Base-by-base conservation (phyloP, 352 stramenopile species). In the Pythium insidiosum region DNA sequence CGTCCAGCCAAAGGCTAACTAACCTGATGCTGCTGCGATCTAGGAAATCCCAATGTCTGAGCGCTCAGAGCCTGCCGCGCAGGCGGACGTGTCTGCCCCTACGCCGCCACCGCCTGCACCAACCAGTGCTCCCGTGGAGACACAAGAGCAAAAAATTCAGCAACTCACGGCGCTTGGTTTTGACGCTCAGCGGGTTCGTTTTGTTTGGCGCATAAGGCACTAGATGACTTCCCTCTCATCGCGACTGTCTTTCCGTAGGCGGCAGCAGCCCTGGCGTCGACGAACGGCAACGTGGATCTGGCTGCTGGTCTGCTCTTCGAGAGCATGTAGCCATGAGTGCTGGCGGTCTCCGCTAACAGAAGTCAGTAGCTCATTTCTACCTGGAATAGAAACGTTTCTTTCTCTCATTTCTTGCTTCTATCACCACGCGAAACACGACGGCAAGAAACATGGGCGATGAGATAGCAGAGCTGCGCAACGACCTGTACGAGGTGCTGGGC, bases 271-370 rank as follows among this genome's bases (percentile, higher is more conserved):
- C 63, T 93, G 5, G 61, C 61, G 26, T 82, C 75, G 43, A 85
- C 75, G 36, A 81, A 84, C 25, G 77, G 77, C 16, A 84, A 93
- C 25, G 77, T 89, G 7, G 78, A 93, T 37, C 61, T 93, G 35
- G 80, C 80, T n/a, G 80, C 80, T 0, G 80, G 73, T 3, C 57
- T 93, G 47, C 53, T 93, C 24, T 93, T 93, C 40, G 80, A 90
- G 51, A 52, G 43, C 10, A 47, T 61, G 46, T 18, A 30, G 36
- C 52, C n/a, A n/a, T n/a, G n/a, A n/a, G n/a, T n/a, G n/a, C n/a
- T n/a, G n/a, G n/a, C n/a, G n/a, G n/a, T n/a, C n/a, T n/a, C n/a
- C n/a, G n/a, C n/a, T n/a, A n/a, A n/a, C n/a, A n/a, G n/a, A n/a
- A n/a, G n/a, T n/a, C n/a, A n/a, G 47, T 48, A 48, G 48, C 38